A percentile compares a stretch with the other conserved stretches of the same genome.
Evolutionary conservation across 2,329 filamentous ascomycete species (phyloP).

Genomic region (Alternaria sp.): DNA sequence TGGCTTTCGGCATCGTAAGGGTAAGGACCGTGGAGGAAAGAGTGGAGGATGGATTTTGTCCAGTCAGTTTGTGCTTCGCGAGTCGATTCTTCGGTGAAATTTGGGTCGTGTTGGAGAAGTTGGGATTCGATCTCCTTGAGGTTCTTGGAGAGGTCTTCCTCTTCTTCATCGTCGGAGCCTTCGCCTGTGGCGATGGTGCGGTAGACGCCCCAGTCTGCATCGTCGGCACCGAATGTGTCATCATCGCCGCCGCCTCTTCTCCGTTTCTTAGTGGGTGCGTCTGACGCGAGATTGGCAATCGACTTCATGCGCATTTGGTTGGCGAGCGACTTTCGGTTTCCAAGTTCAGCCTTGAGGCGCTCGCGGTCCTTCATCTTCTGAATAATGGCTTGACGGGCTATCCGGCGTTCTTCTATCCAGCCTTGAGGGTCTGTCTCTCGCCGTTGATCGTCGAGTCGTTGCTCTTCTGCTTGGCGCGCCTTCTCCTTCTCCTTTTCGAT

Average conservation of each 20-base stretch:
- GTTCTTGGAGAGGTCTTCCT: conserved; percentile 78
- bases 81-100: conserved; percentile 91
- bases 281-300: conserved; percentile 92
- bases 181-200: conserved; percentile 87
- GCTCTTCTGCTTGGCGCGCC: conserved; percentile 80
- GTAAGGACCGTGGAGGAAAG: conserved; percentile 85
- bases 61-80: conserved; percentile 92
- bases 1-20: conserved; percentile 83
- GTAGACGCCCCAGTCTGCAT: conserved; percentile 98
- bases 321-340: conserved; percentile 94
- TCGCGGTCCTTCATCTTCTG: conserved; percentile 92
- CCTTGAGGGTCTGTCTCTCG: conserved; percentile 82
- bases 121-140: conserved; percentile 83
- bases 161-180: conserved; percentile 84
- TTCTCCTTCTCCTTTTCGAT: conserved; percentile 94
- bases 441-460: conserved; percentile 81
- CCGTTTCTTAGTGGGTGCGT: conserved; percentile 82
- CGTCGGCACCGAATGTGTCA: conserved; percentile 94
- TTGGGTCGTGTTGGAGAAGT: conserved; percentile 82
- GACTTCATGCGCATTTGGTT: conserved; percentile 98
- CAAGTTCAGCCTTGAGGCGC: conserved; percentile 88
- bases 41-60: conserved; percentile 89
- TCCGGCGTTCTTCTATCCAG: conserved; percentile 84
- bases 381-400: conserved; percentile 72
- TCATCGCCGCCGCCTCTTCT: conserved; percentile 87